Evolutionary conservation across 495 filamentous ascomycete species (phyloP), one percentile per base, ranked within the genome.

Genomic region (Glutinoglossum americanum): DNA sequence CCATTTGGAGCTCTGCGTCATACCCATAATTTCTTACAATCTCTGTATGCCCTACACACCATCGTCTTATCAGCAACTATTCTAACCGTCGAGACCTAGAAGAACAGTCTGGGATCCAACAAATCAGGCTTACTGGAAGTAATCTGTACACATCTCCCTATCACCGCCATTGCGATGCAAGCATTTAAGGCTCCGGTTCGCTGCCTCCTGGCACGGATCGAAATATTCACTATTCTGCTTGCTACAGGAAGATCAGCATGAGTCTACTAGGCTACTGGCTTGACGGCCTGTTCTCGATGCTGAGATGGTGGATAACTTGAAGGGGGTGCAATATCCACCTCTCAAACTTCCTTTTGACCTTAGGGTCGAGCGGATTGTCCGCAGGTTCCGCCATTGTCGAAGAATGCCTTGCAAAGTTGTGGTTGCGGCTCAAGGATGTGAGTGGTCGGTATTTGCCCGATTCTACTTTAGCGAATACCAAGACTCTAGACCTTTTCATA

Each of bases 1-100:
- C 25, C 5, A 2, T 13, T 58, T 19, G 15, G 35, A 28, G n/a
- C 11, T 45, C 11, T 9, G 21, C 41, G 21, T 3, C 83, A 68
- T 76, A 90, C 87, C 88, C 88, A 95, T 72, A 82, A 74, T 72
- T 89, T 89, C 68, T 95, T 95, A 70, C 89, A 95, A 61, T 93
- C 88, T 60, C 88, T 79, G 69, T 95, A 95, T 57, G 89, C 88
- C 69, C 88, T 94, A 61, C 59, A 48, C 15, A 7, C 15, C 6
- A 39, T 39, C 37, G 15, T 39, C 37, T 13, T 15, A 39, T 39
- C 37, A 39, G 37, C 37, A 15, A 13, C 37, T 11, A 45, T 45
- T 5, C 2, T 41, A 11, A 11, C 15, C 10, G 13, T 41, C 10
- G 37, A 13, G 6, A 17, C 15, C 37, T 41, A 11, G 41, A 21